A percentile compares a stretch with the other conserved stretches of the same genome.
Evolutionary conservation across 257 asterid species (phyloP).

Genomic region (Parsonsia alboflavescens): DNA sequence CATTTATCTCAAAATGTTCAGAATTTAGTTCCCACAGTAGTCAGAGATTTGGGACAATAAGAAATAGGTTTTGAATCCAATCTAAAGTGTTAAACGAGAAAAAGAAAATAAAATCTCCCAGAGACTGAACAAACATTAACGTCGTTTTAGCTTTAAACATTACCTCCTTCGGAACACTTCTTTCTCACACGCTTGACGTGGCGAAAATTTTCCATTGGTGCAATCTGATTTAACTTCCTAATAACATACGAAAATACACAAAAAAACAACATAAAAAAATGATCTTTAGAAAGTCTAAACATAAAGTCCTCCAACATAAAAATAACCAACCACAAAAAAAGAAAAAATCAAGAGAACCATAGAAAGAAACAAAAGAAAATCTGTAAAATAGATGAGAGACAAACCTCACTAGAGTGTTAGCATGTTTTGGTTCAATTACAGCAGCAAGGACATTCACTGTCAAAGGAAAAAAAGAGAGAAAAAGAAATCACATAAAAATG

Average conservation of each 20-base stretch:
- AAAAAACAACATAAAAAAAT: background rate
- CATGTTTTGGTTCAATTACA: constrained; percentile 63
- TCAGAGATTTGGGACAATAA: no score
- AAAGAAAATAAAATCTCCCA: background rate
- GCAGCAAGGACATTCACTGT: constrained; percentile 60
- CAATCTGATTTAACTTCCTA: constrained; percentile 71
- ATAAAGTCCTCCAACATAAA: background rate
- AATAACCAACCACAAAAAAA: background rate
- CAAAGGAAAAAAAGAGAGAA: background rate
- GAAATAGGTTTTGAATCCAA: background rate
- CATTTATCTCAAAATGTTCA: background rate
- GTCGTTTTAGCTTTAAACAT: background rate
- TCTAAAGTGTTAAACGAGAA: background rate
- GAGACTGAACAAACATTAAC: background rate
- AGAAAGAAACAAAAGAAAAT: background rate
- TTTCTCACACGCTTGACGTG: constrained; percentile 82
- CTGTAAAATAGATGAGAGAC: constrained; percentile 11
- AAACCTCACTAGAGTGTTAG: constrained; percentile 64
- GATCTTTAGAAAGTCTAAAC: background rate
- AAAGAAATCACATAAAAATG: constrained; percentile 3
- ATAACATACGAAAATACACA: constrained; percentile 12
- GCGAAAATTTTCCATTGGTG: constrained; percentile 81
- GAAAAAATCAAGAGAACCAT: background rate
- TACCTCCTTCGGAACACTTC: constrained; percentile 59
- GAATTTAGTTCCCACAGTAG: background rate